Evolutionary conservation across 768 basidiomycete genomes (phyloP), one percentile per base, ranked within the genome.

Genomic region (Tulasnella sp.): DNA sequence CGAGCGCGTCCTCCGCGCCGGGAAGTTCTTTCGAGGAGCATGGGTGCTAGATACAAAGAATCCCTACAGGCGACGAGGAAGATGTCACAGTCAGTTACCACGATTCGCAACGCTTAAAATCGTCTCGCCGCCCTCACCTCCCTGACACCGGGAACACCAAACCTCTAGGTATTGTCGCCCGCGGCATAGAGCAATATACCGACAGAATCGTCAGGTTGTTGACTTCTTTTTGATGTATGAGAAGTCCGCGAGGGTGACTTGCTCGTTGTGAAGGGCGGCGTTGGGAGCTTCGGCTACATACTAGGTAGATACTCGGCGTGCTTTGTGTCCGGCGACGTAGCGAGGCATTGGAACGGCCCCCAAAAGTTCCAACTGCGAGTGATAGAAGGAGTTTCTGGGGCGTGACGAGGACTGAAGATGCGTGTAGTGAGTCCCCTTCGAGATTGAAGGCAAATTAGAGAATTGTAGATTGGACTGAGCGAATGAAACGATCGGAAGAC

Each of bases 121-220:
- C n/a, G 52, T 17, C 22, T 22, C 31, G 38, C 19, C 25, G 31
- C 12, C 7, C 15, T 29, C 45, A 1, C 71, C 74, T 54, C 99
- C 93, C 91, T 89, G 40, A 98, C 96, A 79, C 97, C 97, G 40
- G 94, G 93, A 80, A 99, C 99, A 76, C 94, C 93, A 82, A 97
- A 97, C 0, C 95, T 96, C 83, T 97, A 95, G 0, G 90, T 91
- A 82, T 98, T 96, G 0, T 96, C 96, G 31, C 97, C 97, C 78
- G 98, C 94, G 8, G 93, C 96, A 83, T 93, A 97, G 34, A 99
- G 91, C 74, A 99, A 91, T 83, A 98, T 98, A 84, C 99, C 97
- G 85, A 99, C 15, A 88, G 85, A 77, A 99, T n/a, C 7, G 94
- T 94, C 45, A 90, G 92, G 8, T 90, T 86, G 3, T 89, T 88